These are phyloP conservation scores for Evernia prunastri DNA, from an alignment of 495 filamentous ascomycete species.

Conservation along the genomic window DNA sequence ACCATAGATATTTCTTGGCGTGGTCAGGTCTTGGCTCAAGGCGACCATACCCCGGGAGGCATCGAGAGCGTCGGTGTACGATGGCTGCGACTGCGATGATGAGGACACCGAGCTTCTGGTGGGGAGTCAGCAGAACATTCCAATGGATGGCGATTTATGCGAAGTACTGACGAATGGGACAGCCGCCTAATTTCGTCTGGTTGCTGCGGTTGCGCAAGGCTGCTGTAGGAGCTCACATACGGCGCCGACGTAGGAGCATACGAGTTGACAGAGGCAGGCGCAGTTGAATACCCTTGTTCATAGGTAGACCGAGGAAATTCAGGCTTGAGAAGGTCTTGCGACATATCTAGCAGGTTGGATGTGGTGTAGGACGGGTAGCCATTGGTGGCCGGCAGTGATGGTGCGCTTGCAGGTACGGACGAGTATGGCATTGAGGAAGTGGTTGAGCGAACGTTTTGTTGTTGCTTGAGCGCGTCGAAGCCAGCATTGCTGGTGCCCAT, in stretches of 20 bases:
- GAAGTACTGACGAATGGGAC: conserved; percentile 77
- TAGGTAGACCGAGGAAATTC: conserved; percentile 39
- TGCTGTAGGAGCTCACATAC: conserved; percentile 51
- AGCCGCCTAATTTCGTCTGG: conserved; percentile 66
- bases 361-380: conserved; percentile 55
- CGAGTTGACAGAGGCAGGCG: conserved; percentile 60
- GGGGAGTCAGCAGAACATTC: conserved; percentile 56
- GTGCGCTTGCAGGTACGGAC: conserved; percentile 61
- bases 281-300: conserved; percentile 55
- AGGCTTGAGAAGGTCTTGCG: conserved; percentile 63
- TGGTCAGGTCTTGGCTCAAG: conserved; percentile 77
- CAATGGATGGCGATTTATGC: conserved; percentile 41
- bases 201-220: conserved; percentile 45
- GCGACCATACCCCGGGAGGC: conserved; percentile 87
- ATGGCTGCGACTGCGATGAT: conserved; percentile 36
- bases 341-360: conserved; percentile 59
- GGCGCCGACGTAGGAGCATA: conserved; percentile 54
- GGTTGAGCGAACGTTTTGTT: conserved; percentile 52
- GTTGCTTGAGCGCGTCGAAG: conserved; percentile 49
- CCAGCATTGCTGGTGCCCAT: conserved; percentile 51
- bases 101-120: conserved; percentile 46
- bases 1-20: conserved; percentile 83
- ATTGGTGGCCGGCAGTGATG: conserved; percentile 63
- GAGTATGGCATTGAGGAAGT: conserved; percentile 69
- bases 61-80: conserved; percentile 75